These are phyloP conservation scores for Purpureocillium takamizusanense DNA, from an alignment of 2,329 filamentous ascomycete species.

Conservation along the genomic window DNA sequence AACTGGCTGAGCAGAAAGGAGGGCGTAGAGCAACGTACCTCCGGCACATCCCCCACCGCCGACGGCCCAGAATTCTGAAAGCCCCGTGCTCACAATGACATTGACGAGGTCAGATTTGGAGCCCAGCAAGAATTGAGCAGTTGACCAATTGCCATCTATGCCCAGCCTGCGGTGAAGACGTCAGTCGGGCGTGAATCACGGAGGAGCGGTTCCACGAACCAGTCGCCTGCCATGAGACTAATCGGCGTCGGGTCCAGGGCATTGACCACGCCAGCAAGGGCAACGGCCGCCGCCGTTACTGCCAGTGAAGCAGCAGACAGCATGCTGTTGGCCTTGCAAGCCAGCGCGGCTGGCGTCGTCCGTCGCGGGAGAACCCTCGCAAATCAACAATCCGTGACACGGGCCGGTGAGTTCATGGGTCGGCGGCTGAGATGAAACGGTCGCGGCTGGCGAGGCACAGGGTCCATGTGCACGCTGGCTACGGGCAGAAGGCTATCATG, in stretches of 20 bases:
- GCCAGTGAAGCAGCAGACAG: constrained; percentile 2
- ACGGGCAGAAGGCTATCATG: too few relatives aligned
- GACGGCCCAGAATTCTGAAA: constrained; percentile 65
- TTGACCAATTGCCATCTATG: constrained; percentile 64
- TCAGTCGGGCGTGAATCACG: too few relatives aligned
- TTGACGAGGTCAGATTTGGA: constrained; percentile 24
- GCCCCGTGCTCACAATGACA: constrained; percentile 51
- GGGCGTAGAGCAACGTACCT: constrained; percentile 27
- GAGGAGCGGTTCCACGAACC: too few relatives aligned
- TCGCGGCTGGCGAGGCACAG: background rate
- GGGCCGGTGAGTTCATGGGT: constrained; percentile 1
- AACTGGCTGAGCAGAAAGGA: background rate
- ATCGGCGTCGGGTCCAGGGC: constrained; percentile 11
- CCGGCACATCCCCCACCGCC: constrained; percentile 45
- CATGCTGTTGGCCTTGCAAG: constrained; percentile 4
- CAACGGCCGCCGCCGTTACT: constrained; percentile 4
- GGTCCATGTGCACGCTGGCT: constrained; percentile 1
- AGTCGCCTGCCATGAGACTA: constrained; percentile 12
- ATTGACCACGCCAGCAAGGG: constrained; percentile 2
- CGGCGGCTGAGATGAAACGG: background rate
- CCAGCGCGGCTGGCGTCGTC: background rate
- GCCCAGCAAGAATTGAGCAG: constrained; percentile 47
- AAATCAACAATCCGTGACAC: background rate
- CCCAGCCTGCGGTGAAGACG: constrained; percentile 38
- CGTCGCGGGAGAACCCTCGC: background rate